Evolutionary conservation across 352 stramenopile species (phyloP).

Genomic region (Globisporangium iwayamae): DNA sequence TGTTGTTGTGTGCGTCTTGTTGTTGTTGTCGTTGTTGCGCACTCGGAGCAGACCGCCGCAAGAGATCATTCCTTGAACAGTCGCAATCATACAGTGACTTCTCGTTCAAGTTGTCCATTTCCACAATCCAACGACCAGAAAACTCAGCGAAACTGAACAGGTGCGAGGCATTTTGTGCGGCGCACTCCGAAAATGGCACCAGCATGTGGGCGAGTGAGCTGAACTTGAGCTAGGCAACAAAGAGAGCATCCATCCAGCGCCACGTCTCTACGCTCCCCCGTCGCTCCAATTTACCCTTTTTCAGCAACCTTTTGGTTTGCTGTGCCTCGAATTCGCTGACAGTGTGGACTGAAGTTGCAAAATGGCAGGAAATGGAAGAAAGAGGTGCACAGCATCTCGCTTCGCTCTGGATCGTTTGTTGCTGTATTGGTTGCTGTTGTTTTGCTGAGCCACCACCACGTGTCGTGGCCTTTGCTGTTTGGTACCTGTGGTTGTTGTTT

Average conservation of each 20-base stretch:
- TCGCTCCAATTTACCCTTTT: background rate
- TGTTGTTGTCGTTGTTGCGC: background rate
- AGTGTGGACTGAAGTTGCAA: background rate
- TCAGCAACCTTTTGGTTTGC: background rate
- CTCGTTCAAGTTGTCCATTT: background rate
- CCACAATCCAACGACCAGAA: constrained; percentile 10
- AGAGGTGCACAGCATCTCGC: constrained; percentile 2
- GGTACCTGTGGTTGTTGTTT: background rate
- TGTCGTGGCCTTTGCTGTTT: background rate
- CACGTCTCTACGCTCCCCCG: constrained; percentile 10
- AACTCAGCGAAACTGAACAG: constrained; percentile 4
- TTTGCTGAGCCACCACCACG: constrained; percentile 4
- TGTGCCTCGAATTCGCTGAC: background rate
- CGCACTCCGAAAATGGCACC: constrained; percentile 3
- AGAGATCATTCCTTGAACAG: constrained; percentile 16
- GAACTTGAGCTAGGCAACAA: background rate
- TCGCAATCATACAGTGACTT: background rate
- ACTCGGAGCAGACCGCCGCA: background rate
- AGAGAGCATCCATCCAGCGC: constrained; percentile 8
- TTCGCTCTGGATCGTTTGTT: constrained; percentile 10
- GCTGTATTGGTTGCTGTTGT: background rate
- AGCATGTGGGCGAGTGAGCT: background rate
- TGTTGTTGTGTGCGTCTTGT: background rate
- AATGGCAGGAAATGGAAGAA: background rate
- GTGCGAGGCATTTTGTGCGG: background rate